These are phyloP conservation scores for Perilla frutescens DNA, from an alignment of 257 asterid species.

Conservation along the genomic window DNA sequence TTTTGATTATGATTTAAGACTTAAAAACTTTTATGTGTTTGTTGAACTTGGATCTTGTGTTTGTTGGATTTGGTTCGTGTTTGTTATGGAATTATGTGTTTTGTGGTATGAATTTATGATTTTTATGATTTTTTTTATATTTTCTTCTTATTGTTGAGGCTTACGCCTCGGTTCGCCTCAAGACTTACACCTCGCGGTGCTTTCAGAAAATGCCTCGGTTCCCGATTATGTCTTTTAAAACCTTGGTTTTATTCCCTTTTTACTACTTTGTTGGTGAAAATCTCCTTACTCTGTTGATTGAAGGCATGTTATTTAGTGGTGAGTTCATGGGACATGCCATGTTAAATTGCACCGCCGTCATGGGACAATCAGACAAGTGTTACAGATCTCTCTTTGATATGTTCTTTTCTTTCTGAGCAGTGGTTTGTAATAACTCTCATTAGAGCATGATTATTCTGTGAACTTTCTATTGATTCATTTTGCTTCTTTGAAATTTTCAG, in stretches of 20 bases:
- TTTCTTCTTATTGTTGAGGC: too few species aligned
- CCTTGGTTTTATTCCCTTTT: background rate
- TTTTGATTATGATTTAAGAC: too few species aligned
- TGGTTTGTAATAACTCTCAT: background rate
- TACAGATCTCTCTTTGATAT: constrained; percentile 5
- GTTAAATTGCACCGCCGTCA: constrained; percentile 19
- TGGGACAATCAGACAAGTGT: background rate
- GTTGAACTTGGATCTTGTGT: too few species aligned
- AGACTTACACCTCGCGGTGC: too few species aligned
- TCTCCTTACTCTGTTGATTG: constrained; percentile 9
- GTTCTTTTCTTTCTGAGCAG: constrained; percentile 8
- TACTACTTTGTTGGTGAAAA: background rate
- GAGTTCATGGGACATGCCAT: constrained; percentile 19
- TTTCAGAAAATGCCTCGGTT: too few species aligned
- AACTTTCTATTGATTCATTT: constrained; percentile 28
- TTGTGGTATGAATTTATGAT: too few species aligned
- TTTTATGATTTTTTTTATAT: too few species aligned
- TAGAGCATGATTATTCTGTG: background rate
- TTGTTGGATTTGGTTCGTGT: too few species aligned
- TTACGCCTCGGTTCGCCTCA: too few species aligned
- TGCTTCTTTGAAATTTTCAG: constrained; percentile 50
- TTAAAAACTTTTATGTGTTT: too few species aligned
- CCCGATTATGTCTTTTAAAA: too few species aligned
- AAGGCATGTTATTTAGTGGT: constrained; percentile 5
- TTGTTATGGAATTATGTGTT: too few species aligned